Base-by-base conservation (phyloP, 2,329 filamentous ascomycete species). In the Arthrobotrys musiformis region DNA sequence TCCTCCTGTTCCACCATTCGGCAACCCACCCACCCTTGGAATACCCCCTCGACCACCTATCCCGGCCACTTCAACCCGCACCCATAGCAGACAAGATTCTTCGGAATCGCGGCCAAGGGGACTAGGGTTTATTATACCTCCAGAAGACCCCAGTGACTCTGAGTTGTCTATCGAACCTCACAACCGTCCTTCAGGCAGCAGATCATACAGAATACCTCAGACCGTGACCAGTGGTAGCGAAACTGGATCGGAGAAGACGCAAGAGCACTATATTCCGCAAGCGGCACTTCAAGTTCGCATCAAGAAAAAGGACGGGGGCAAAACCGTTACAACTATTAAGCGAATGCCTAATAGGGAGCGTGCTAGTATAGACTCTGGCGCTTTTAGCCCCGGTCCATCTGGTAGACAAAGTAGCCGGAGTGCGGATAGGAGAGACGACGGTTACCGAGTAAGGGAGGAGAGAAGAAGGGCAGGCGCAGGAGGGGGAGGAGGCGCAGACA, bases 301-400 rank as follows among this genome's bases (percentile, higher is more conserved):
- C 15, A 78, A 78, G 44, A 78, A 78, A 44, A 24, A 78, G n/a
- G 74, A 78, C 17, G 74, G 74, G 3, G 74, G 74, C 4, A 70
- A 63, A 48, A 78, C 74, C 0, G 74, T 78, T 9, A 78, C 74
- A 42, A 78, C 74, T 5, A 78, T 78, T 40, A 78, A 78, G 40
- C 28, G 74, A 40, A 78, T 78, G 60, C 67, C 67, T n/a, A 78
- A 64, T 28, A 48, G 67, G 15, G 74, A 78, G 44, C 60, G 67
- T 11, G 56, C 15, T 7, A 70, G 67, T 24, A 46, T 62, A 11
- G 74, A 78, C 28, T 46, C 60, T 24, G 61, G 61, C 33, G 40
- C 17, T 19, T 62, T 61, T 19, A 70, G 61, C 28, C 28, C 42
- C 6, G 63, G 64, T 15, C 67, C 63, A 15, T 50, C 70, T 8